These are phyloP conservation scores for Mortierella sp. DNA, from an alignment of 371 early-diverging fungal species.

Conservation along the genomic window DNA sequence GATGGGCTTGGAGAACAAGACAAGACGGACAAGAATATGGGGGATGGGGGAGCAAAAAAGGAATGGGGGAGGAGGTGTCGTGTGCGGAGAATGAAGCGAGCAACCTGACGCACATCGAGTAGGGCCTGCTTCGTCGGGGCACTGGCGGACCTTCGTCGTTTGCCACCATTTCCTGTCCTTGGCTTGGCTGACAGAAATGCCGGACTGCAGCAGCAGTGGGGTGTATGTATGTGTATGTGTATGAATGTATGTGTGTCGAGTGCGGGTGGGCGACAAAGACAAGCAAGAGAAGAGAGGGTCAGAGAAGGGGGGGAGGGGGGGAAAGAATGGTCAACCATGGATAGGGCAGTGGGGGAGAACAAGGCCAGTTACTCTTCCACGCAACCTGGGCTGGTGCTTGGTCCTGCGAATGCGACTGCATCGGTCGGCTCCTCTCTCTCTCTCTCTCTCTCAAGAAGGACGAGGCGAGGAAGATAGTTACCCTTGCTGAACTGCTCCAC, in stretches of 20 bases:
- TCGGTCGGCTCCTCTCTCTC: too few species aligned
- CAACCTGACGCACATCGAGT: slow-evolving; percentile 3
- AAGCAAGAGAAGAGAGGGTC: not conserved
- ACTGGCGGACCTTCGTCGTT: too few species aligned
- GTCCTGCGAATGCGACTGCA: too few species aligned
- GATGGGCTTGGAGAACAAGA: not conserved
- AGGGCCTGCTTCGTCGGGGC: too few species aligned
- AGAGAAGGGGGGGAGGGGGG: slow-evolving; percentile 3
- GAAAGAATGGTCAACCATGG: not conserved
- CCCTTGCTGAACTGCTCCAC: slow-evolving; percentile 21
- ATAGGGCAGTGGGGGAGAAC: too few species aligned
- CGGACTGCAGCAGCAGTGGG: not conserved
- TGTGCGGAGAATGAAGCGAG: not conserved
- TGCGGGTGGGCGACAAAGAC: not conserved
- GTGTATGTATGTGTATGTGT: not conserved
- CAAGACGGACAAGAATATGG: too few species aligned
- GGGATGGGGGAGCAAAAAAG: too few species aligned
- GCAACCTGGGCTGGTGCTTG: too few species aligned
- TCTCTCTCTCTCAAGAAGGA: too few species aligned
- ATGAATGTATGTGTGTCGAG: not conserved
- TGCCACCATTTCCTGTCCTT: slow-evolving; percentile 14
- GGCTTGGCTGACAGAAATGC: not conserved
- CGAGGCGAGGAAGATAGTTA: slow-evolving; percentile 16
- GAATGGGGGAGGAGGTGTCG: not conserved
- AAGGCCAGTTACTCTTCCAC: too few species aligned